These are phyloP conservation scores for Geotrichum europaeum DNA, from an alignment of 1,139 yeast genomes.

Conservation along the genomic window DNA sequence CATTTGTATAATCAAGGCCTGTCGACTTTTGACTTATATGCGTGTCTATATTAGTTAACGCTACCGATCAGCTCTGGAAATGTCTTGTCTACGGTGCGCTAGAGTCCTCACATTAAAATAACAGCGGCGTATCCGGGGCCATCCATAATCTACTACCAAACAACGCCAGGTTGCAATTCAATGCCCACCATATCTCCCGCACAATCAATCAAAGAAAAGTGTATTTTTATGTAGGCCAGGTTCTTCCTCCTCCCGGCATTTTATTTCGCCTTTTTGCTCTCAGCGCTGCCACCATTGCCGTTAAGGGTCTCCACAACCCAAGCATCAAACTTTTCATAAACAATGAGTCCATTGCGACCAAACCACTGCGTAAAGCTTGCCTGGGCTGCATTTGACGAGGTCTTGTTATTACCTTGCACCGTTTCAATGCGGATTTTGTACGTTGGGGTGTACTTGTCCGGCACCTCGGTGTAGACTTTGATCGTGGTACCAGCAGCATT, in stretches of 20 bases:
- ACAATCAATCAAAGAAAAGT: background rate
- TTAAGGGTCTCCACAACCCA: slow-evolving; percentile 15
- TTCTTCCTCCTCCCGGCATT: too few relatives aligned
- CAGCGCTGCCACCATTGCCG: background rate
- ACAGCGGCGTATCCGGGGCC: too few relatives aligned
- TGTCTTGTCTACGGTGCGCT: too few relatives aligned
- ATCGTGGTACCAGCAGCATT: slow-evolving; percentile 26
- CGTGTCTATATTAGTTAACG: too few relatives aligned
- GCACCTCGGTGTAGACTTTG: slow-evolving; percentile 28
- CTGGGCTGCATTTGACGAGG: background rate
- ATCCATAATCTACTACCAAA: too few relatives aligned
- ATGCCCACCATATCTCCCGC: too few relatives aligned
- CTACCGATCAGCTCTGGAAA: too few relatives aligned
- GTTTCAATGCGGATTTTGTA: slow-evolving; percentile 38
- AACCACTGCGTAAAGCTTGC: slow-evolving; percentile 28
- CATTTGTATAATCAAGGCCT: too few relatives aligned
- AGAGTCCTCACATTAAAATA: too few relatives aligned
- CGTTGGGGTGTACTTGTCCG: slow-evolving; percentile 41
- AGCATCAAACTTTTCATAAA: slow-evolving; percentile 23
- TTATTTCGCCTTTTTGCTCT: slow-evolving; percentile 7
- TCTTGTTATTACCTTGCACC: background rate
- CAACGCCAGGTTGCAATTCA: too few relatives aligned
- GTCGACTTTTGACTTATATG: too few relatives aligned
- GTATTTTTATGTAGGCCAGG: too few relatives aligned
- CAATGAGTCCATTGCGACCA: slow-evolving; percentile 28